Conservation (phyloP, 1,139 yeast species). For the Sugiyamaella novakii region DNA sequence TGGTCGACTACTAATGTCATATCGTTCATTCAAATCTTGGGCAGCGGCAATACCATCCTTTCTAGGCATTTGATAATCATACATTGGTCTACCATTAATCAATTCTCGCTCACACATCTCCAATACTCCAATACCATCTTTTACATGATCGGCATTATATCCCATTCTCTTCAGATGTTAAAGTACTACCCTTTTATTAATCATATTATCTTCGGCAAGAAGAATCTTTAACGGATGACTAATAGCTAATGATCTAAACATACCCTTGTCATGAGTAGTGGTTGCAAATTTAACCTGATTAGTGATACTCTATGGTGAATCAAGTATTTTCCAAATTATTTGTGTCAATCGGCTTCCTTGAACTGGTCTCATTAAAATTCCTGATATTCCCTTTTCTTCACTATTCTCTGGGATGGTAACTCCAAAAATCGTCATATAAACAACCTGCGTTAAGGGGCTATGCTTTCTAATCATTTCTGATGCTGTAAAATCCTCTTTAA, state of each 20-base stretch:
- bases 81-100: constrained; percentile 41
- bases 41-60: constrained; percentile 57
- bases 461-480: constrained; percentile 26
- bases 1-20: constrained; percentile 42
- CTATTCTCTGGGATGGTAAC: constrained; percentile 33
- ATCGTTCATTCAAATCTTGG: constrained; percentile 39
- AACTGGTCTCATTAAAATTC: constrained; percentile 36
- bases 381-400: constrained; percentile 34
- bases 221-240: constrained; percentile 50
- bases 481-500: constrained; percentile 30
- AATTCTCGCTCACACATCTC: constrained; percentile 45
- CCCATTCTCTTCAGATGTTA: constrained; percentile 57
- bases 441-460: constrained; percentile 31
- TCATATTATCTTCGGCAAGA: constrained; percentile 56
- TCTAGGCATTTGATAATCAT: constrained; percentile 59
- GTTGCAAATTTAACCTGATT: constrained; percentile 31
- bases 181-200: constrained; percentile 54
- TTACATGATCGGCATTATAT: constrained; percentile 57
- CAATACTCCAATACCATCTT: constrained; percentile 56
- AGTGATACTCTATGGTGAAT: constrained; percentile 31
- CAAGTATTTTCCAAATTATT: constrained; percentile 32
- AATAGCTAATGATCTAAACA: constrained; percentile 37
- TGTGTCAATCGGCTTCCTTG: constrained; percentile 34
- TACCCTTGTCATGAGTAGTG: constrained; percentile 33
- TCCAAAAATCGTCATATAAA: constrained; percentile 37